Conservation (phyloP, 441 rosid species). For the Theobroma grandiflorum region DNA sequence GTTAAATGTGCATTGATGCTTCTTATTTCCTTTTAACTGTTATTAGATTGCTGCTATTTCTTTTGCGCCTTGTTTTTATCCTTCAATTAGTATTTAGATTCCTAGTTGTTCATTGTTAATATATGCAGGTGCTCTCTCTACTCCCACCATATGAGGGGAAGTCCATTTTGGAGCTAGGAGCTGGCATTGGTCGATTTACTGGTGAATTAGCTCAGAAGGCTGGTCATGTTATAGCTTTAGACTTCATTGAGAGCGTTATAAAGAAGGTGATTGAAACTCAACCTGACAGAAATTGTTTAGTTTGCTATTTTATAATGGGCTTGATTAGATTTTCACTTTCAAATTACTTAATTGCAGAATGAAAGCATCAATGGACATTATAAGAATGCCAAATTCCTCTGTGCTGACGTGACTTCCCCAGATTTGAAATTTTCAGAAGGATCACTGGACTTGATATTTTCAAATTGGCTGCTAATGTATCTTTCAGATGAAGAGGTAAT, state of each 20-base stretch:
- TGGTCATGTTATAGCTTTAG: conserved; percentile 80
- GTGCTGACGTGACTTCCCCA: conserved; percentile 90
- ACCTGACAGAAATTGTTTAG: conserved; percentile 10
- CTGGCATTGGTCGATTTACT: conserved; percentile 96
- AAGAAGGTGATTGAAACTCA: conserved; percentile 65
- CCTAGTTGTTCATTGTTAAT: neutral
- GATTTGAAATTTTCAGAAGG: conserved; percentile 65
- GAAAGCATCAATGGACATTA: conserved; percentile 78
- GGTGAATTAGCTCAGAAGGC: conserved; percentile 88
- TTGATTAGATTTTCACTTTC: conserved; percentile 21
- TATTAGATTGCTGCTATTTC: neutral
- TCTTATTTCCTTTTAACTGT: neutral
- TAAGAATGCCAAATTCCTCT: conserved; percentile 86
- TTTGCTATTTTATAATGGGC: neutral
- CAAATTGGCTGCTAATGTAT: conserved; percentile 97
- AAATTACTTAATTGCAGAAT: conserved; percentile 58
- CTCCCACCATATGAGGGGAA: conserved; percentile 88
- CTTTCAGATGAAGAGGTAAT: conserved; percentile 92
- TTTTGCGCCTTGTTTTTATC: neutral
- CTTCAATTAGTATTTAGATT: neutral
- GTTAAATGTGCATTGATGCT: neutral
- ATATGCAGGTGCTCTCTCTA: conserved; percentile 70
- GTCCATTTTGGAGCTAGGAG: conserved; percentile 87
- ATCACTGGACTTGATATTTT: conserved; percentile 85
- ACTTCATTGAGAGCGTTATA: conserved; percentile 81